Evolutionary conservation across 768 basidiomycete genomes (phyloP), one percentile per base, ranked within the genome.

Genomic region (Rhizopogon vesiculosus): DNA sequence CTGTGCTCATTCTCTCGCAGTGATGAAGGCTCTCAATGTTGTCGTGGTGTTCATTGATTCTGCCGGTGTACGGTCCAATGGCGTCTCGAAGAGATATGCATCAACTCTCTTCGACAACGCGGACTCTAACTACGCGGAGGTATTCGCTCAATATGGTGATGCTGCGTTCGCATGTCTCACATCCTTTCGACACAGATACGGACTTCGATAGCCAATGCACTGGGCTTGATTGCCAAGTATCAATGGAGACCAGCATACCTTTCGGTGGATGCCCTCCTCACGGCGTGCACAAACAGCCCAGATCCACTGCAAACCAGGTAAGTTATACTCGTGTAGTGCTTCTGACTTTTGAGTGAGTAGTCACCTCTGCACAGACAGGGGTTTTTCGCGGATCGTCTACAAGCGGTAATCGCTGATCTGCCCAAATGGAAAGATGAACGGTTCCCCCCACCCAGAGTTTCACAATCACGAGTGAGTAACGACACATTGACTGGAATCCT

Each of bases 51-150:
- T 93, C 54, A 79, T 89, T 51, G 85, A 89, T 42, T 75, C 77
- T 54, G 75, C 86, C 15, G 86, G 85, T 16, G 72, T 82, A 48
- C 81, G 86, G 54, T 89, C 91, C 68, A 80, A 82, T 50, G 72
- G 84, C 7, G 72, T 82, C 67, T 76, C 84, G n/a, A 84, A 87
- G 54, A 78, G 80, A 64, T 89, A 91, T 66, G 74, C 86, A 55
- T 75, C 84, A 48, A 63, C 90, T 44, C 80, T 90, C 61, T 85
- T 95, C 61, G 78, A 83, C 18, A 89, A 91, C 63, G 78, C 89
- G 22, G 80, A 87, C 58, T 92, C 90, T 4, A 84, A 85, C 38
- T 97, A 93, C 66, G 91, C 89, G 13, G 93, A 96, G 73, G 93
- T 90, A 68, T 41, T 69, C 42, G 12, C 35, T 29, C 19, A 35